Evolutionary conservation across 2,329 filamentous ascomycete species (phyloP).

Genomic region (Botryotinia convoluta): DNA sequence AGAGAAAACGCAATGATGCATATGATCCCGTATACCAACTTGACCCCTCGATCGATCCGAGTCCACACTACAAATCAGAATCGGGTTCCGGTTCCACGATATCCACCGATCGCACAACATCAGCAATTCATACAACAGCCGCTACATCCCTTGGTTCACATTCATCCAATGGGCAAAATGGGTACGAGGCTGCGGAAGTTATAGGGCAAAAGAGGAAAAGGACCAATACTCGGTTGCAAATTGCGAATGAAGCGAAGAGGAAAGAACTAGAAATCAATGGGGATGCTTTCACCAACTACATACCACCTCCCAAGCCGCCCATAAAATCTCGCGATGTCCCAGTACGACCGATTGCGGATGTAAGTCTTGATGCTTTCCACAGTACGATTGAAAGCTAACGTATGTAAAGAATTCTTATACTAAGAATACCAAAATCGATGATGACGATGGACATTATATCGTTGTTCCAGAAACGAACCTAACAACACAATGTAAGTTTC

Average conservation of each 20-base stretch:
- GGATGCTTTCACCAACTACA: conserved; percentile 74
- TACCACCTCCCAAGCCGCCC: conserved; percentile 81
- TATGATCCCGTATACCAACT: conserved; percentile 73
- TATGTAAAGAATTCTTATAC: conserved; percentile 42
- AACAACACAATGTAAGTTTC: conserved; percentile 79
- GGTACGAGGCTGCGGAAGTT: conserved; percentile 65
- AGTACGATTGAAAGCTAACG: conserved; percentile 22
- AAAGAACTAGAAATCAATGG: conserved; percentile 68
- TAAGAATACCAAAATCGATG: conserved; percentile 76
- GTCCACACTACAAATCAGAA: conserved; percentile 61
- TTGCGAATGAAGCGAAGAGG: conserved; percentile 77
- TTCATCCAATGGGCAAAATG: conserved; percentile 56
- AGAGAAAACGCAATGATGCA: conserved; percentile 57
- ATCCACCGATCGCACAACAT: conserved; percentile 81
- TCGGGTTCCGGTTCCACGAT: conserved; percentile 67
- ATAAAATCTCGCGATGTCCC: conserved; percentile 83
- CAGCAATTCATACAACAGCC: conserved; percentile 78
- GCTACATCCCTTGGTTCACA: conserved; percentile 79
- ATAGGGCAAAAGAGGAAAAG: conserved; percentile 87
- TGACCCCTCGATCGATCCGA: conserved; percentile 67
- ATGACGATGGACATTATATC: conserved; percentile 96
- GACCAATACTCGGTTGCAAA: conserved; percentile 69
- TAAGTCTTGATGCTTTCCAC: conserved; percentile 43
- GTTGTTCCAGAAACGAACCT: conserved; percentile 83
- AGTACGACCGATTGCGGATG: conserved; percentile 61